These are phyloP conservation scores for Globisporangium solare DNA, from an alignment of 352 stramenopile species.

Conservation along the genomic window DNA sequence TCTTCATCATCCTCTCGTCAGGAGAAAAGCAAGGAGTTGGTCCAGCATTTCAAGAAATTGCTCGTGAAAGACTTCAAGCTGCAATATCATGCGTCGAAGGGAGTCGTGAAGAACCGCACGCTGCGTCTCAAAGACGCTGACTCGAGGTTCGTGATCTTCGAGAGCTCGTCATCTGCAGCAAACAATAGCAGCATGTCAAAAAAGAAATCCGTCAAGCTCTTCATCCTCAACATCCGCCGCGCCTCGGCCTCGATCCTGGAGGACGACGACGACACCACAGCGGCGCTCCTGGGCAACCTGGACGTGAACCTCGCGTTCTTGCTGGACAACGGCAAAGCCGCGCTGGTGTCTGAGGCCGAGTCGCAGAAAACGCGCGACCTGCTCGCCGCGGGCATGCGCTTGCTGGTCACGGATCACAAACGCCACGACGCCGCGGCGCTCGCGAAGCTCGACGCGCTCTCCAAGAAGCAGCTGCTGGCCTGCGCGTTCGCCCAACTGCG, in stretches of 20 bases:
- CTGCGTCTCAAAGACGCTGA: conserved; percentile 33
- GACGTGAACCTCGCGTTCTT: conserved; percentile 35
- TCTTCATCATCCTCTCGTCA: conserved; percentile 11
- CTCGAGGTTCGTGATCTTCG: conserved; percentile 53
- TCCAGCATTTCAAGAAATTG: conserved; percentile 71
- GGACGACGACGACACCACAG: neutral
- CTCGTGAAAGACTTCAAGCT: conserved; percentile 60
- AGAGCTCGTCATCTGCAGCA: conserved; percentile 23
- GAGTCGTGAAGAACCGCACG: conserved; percentile 39
- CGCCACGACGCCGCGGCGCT: conserved; percentile 33
- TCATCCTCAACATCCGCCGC: conserved; percentile 54
- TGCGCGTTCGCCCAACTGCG: neutral
- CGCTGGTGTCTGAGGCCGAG: conserved; percentile 60
- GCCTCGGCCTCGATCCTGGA: conserved; percentile 24
- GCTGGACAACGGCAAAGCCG: conserved; percentile 54
- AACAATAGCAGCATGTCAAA: conserved; percentile 9
- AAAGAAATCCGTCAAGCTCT: conserved; percentile 51
- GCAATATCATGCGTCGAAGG: conserved; percentile 48
- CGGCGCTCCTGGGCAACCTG: conserved; percentile 11
- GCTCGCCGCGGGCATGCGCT: conserved; percentile 53
- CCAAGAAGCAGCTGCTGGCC: conserved; percentile 13
- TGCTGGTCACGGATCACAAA: conserved; percentile 61
- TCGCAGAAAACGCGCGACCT: conserved; percentile 63
- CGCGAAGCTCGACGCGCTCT: conserved; percentile 18
- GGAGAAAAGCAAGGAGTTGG: conserved; percentile 55